phyloP scores from a whole-genome alignment of 768 basidiomycete species.

The Mycena albidolilacea region DNA sequence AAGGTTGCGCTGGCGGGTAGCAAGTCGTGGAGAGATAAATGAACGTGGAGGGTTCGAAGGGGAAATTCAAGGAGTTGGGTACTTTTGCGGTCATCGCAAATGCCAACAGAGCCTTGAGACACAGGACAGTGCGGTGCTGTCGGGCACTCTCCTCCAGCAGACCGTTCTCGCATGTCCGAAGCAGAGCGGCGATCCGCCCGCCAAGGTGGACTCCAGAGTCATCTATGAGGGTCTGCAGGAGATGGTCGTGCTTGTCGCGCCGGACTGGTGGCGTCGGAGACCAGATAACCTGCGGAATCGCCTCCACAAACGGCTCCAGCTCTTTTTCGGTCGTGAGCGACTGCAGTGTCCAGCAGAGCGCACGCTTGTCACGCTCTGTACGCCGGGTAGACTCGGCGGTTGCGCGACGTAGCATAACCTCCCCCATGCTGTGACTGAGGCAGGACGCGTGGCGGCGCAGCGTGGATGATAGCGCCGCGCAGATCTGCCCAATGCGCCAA shows the following conservation, averaged over 20 bases:
- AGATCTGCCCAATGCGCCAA: conserved; percentile 18
- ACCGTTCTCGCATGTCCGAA: conserved; percentile 24
- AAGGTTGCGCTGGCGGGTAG: conserved; percentile 26
- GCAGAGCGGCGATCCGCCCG: conserved; percentile 17
- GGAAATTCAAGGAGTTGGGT: conserved; percentile 10
- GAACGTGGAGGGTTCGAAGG: conserved; percentile 16
- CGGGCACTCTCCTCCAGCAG: conserved; percentile 5
- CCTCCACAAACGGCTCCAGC: conserved; percentile 25
- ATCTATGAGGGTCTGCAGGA: conserved; percentile 28
- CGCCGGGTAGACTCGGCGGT: conserved; percentile 4
- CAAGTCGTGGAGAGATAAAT: conserved; percentile 14
- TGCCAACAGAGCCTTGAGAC: conserved; percentile 23
- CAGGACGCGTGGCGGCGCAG: not conserved
- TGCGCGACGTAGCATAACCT: conserved; percentile 19
- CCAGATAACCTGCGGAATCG: conserved; percentile 23
- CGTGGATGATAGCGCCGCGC: not conserved
- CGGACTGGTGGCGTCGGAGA: conserved; percentile 8
- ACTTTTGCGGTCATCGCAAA: conserved; percentile 29
- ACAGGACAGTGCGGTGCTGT: conserved; percentile 14
- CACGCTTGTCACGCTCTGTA: conserved; percentile 20
- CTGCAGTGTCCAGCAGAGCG: conserved; percentile 31
- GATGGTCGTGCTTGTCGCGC: conserved; percentile 18
- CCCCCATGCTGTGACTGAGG: conserved; percentile 4
- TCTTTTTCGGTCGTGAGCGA: conserved; percentile 26
- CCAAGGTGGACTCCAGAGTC: conserved; percentile 26